Conservation (phyloP, 75 land plant species). For the Azolla pinnata region DNA sequence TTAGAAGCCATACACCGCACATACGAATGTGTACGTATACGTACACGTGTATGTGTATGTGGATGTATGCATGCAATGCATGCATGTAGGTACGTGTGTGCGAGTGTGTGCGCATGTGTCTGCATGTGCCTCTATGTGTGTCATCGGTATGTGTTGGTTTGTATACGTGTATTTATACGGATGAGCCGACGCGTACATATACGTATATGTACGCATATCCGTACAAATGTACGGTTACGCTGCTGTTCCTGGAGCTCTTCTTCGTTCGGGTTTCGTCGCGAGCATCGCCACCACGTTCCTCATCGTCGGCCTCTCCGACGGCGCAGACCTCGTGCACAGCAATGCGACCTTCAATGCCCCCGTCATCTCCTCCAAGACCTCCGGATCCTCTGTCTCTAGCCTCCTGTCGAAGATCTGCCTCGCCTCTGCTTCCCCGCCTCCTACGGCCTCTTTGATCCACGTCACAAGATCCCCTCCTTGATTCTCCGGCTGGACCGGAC, state of each 20-base stretch:
- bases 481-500: slow-evolving; percentile 51
- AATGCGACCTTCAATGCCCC: slow-evolving; percentile 51
- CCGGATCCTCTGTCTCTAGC: slow-evolving; percentile 25
- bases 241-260: not conserved
- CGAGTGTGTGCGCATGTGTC: not conserved
- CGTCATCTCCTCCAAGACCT: slow-evolving; percentile 34
- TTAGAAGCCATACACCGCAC: no score
- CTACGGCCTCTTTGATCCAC: slow-evolving; percentile 52
- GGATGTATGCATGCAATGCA: no score
- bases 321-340: slow-evolving; percentile 46
- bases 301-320: slow-evolving; percentile 68
- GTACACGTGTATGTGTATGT: no score
- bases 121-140: not conserved
- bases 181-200: no score
- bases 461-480: slow-evolving; percentile 64
- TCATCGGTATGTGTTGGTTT: not conserved
- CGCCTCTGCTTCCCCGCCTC: slow-evolving; percentile 5
- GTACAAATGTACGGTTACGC: not conserved
- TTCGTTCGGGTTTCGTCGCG: not conserved
- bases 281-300: slow-evolving; percentile 66
- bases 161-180: not conserved
- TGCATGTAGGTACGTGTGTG: no score
- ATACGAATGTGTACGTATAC: no score
- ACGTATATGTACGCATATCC: not conserved
- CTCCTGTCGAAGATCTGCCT: slow-evolving; percentile 39